phyloP scores from a whole-genome alignment of 1,284 basidiomycete species.

The Cutaneotrichosporon sp. region DNA sequence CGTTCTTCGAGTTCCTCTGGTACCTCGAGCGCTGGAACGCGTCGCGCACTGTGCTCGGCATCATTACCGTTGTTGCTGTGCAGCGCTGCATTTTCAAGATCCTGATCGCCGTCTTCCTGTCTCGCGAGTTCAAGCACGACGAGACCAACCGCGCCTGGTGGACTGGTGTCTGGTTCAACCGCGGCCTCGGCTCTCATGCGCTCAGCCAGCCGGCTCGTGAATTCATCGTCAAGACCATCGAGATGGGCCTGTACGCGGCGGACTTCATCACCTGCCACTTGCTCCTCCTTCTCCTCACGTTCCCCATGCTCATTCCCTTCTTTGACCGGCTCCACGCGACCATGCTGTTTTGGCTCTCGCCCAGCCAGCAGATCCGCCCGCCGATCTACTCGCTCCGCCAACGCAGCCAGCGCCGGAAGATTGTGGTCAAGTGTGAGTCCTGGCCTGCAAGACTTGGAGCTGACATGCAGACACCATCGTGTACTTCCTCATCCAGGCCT shows the following conservation, averaged over 20 bases:
- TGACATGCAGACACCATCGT: slow-evolving; percentile 62
- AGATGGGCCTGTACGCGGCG: slow-evolving; percentile 90
- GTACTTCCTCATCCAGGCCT: slow-evolving; percentile 70
- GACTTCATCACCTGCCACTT: slow-evolving; percentile 62
- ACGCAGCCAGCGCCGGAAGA: slow-evolving; percentile 79
- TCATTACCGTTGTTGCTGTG: slow-evolving; percentile 80
- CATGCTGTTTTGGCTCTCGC: slow-evolving; percentile 66
- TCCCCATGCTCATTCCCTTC: slow-evolving; percentile 81
- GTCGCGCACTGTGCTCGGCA: slow-evolving; percentile 83
- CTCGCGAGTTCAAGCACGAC: slow-evolving; percentile 95
- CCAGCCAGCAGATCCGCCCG: slow-evolving; percentile 81
- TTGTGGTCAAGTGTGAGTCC: slow-evolving; percentile 60
- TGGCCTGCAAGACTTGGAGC: slow-evolving; percentile 18
- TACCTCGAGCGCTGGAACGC: slow-evolving; percentile 90
- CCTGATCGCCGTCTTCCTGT: slow-evolving; percentile 84
- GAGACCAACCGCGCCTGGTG: slow-evolving; percentile 97
- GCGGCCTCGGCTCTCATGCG: slow-evolving; percentile 79
- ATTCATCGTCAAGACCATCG: slow-evolving; percentile 94
- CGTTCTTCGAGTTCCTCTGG: slow-evolving; percentile 94
- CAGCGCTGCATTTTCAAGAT: slow-evolving; percentile 90
- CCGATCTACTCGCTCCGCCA: slow-evolving; percentile 89
- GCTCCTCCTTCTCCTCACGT: slow-evolving; percentile 71
- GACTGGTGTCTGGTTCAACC: slow-evolving; percentile 92
- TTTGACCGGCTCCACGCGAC: slow-evolving; percentile 84
- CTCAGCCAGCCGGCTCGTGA: slow-evolving; percentile 92